Evolutionary conservation across 495 filamentous ascomycete genomes (phyloP).

Genomic region (Neurospora hispaniola): DNA sequence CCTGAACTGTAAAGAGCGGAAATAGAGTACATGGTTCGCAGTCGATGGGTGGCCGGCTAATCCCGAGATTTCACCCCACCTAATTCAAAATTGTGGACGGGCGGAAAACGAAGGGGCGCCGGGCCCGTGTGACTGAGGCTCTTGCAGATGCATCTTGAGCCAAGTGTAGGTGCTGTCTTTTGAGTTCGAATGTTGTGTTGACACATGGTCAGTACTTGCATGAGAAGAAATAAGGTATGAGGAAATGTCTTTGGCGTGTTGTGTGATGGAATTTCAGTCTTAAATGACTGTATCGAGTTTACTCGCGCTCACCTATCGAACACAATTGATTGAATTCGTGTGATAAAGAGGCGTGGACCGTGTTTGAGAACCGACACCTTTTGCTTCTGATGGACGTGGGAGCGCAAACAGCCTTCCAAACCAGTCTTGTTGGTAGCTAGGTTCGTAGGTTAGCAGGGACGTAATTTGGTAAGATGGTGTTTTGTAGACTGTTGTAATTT

Average conservation of each 20-base stretch:
- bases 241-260: background rate
- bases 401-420: background rate
- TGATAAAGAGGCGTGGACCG: background rate
- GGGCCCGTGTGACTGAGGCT: background rate
- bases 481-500: background rate
- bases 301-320: background rate
- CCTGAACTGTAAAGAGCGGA: slow-evolving; percentile 6
- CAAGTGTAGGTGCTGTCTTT: background rate
- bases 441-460: background rate
- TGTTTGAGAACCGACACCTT: background rate
- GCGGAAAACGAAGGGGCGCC: background rate
- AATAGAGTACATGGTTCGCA: slow-evolving; percentile 16
- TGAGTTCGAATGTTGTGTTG: background rate
- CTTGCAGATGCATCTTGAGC: background rate
- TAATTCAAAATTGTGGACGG: slow-evolving; percentile 46
- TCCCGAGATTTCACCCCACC: slow-evolving; percentile 77
- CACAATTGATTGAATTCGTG: background rate
- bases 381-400: background rate
- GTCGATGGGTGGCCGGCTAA: slow-evolving; percentile 13
- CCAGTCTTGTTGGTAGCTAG: background rate
- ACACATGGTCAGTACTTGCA: background rate
- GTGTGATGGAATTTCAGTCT: background rate
- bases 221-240: background rate
- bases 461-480: background rate
- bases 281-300: background rate